Base-by-base conservation (phyloP, 78 protist genomes). In the Reticulomyxa filosa region DNA sequence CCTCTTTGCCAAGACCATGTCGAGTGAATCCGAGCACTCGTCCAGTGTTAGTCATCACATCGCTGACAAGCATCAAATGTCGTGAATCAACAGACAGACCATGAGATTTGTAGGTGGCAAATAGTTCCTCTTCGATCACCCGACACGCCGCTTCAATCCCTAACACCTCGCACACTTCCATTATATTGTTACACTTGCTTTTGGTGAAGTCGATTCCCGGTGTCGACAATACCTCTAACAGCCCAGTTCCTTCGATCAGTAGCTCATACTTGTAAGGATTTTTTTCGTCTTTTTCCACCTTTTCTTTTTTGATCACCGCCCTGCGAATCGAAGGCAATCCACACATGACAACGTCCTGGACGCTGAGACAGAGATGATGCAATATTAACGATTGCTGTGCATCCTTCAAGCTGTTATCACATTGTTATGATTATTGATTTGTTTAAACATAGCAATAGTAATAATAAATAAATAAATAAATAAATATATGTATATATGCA, bases 101-200 rank as follows among this genome's bases (percentile, higher is more conserved):
- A 27, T 74, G 71, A 38, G 62, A 4, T 2, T 29, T 23, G 55
- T 55, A 22, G 10, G 48, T 32, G 4, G 20, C 7, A 26, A 51
- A 27, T n/a, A 70, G 32, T 30, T 65, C 71, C 29, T 48, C 38
- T 27, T 67, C 48, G 13, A 66, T 65, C 2, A 67, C 35, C n/a
- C 3, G 25, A 3, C 79, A 6, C n/a, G 69, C 79, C n/a, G 79
- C 79, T 29, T 75, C 79, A 8, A 75, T 75, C 4, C 79, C 79
- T 26, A 75, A 20, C 2, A 57, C 62, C 10, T 8, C 11, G 26
- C 30, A 29, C 59, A 55, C 30, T 10, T 55, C 59, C 8, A 10
- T 22, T 10, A 55, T 11, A 33, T 55, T 29, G 11, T 55, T 55
- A 20, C 39, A 20, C 10, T 10, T 10, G 30, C 39, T 11, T 33